Conservation (phyloP, 768 basidiomycete genomes). For the Xerocomellus dryophilus region DNA sequence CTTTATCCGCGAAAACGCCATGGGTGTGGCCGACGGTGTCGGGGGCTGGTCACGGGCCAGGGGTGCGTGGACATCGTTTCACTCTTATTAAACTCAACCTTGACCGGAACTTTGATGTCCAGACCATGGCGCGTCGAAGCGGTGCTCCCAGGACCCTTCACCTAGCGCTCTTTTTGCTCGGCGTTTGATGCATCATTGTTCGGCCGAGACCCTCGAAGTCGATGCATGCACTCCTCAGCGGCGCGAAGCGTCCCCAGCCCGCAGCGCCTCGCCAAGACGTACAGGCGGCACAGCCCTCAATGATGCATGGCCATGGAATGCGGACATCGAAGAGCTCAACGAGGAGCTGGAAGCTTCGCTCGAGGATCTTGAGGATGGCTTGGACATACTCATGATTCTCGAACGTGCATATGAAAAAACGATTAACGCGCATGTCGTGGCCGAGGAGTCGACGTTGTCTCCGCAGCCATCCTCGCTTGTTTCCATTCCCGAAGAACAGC, state of each 20-base stretch:
- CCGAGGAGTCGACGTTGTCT: constrained; percentile 20
- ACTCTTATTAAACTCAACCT: constrained; percentile 8
- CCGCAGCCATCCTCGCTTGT: constrained; percentile 14
- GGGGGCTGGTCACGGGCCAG: constrained; percentile 76
- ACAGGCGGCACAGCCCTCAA: constrained; percentile 29
- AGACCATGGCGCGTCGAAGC: constrained; percentile 24
- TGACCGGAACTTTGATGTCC: not conserved
- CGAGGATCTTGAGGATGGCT: constrained; percentile 66
- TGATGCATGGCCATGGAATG: constrained; percentile 30
- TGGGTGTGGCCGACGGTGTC: constrained; percentile 95
- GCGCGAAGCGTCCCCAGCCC: constrained; percentile 37
- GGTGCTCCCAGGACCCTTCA: constrained; percentile 39
- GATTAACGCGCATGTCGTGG: constrained; percentile 54
- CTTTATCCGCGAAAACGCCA: constrained; percentile 75
- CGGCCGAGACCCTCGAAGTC: constrained; percentile 45
- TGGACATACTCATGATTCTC: constrained; percentile 65
- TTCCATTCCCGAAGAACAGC: constrained; percentile 24
- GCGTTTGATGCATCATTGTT: constrained; percentile 83
- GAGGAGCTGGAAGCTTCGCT: constrained; percentile 42
- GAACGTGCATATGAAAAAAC: constrained; percentile 70
- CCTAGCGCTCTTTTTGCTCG: constrained; percentile 64
- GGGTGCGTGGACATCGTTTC: constrained; percentile 31
- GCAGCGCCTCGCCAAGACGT: constrained; percentile 44
- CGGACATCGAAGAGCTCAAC: constrained; percentile 42
- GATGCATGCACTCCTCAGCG: constrained; percentile 7